Evolutionary conservation across 768 basidiomycete species (phyloP), one percentile per base, ranked within the genome.

Genomic region (Tylopilus vinaceipallidus): DNA sequence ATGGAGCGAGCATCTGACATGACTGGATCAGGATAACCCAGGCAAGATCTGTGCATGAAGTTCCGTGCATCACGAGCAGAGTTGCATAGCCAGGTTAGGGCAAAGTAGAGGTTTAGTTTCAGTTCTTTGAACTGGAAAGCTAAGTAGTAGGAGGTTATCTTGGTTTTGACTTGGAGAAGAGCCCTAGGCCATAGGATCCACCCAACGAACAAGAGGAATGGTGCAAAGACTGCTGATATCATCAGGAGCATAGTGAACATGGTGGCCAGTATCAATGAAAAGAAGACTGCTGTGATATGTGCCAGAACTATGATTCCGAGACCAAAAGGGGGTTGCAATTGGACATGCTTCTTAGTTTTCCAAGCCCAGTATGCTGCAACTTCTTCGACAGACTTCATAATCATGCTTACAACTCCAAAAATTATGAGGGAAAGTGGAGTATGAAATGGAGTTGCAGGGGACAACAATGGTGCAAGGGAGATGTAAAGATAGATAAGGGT

Each of bases 341-440:
- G 49, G 13, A 29, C 23, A 13, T 24, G 29, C 16, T 20, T 43
- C 13, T 38, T 33, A 16, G 36, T 13, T 22, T 11, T 22, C 49
- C 49, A 50, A 13, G 42, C 49, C 49, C 42, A 50, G 36, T 50
- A 50, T 32, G 44, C 35, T 12, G 42, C 22, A 2, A 45, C 29
- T 12, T 50, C 42, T 37, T 45, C 35, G 13, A 50, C 22, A 6
- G 36, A 50, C 20, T 37, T 20, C 17, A 35, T 44, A 23, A 35
- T 19, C 23, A 29, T 34, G 10, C 24, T 22, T 12, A 53, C 13
- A 16, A 30, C 11, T 17, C 12, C 26, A 17, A 43, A 52, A 26
- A 60, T 52, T 5, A 29, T 24, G 35, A 45, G 48, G 23, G 59
- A 59, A 8, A 50, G 32, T 11, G 57, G 60, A 1, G 60, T 62